A percentile compares a stretch with the other conserved stretches of the same genome.
These are phyloP conservation scores for Funneliformis geosporum DNA, from an alignment of 192 early-diverging fungal species.

Conservation along the genomic window DNA sequence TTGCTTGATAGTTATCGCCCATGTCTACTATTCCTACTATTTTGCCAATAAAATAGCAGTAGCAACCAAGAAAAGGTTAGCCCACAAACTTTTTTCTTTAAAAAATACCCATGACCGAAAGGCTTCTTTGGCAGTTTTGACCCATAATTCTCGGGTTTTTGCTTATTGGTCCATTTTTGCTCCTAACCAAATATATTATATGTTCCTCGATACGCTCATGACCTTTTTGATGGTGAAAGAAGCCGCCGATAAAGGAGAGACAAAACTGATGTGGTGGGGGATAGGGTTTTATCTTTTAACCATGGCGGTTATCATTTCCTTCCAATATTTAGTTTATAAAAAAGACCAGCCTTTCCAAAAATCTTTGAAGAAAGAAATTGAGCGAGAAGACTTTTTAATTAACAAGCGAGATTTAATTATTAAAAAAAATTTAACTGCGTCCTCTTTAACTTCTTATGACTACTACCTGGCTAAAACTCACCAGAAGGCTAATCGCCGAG, in stretches of 20 bases:
- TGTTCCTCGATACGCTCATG: background rate
- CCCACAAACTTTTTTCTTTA: background rate
- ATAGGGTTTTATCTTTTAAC: background rate
- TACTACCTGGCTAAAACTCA: too few species aligned
- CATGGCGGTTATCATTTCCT: background rate
- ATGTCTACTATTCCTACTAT: slow-evolving; percentile 7
- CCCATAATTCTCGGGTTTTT: background rate
- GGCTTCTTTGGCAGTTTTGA: background rate
- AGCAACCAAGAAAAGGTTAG: background rate
- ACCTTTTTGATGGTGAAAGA: background rate
- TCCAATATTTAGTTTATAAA: background rate
- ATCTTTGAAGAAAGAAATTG: background rate
- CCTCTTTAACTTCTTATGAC: too few species aligned
- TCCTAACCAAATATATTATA: slow-evolving; percentile 21
- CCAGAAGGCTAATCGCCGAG: too few species aligned
- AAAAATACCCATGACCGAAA: background rate
- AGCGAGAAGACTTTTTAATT: background rate
- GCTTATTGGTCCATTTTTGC: background rate
- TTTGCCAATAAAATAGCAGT: background rate
- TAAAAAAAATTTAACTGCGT: background rate
- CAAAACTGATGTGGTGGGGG: background rate
- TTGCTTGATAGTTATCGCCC: background rate
- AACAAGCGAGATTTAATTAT: slow-evolving; percentile 15
- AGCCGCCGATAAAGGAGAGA: too few species aligned
- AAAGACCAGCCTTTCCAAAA: background rate